Evolutionary conservation across 768 basidiomycete genomes (phyloP).

Genomic region (Panaeolus cyanescens): DNA sequence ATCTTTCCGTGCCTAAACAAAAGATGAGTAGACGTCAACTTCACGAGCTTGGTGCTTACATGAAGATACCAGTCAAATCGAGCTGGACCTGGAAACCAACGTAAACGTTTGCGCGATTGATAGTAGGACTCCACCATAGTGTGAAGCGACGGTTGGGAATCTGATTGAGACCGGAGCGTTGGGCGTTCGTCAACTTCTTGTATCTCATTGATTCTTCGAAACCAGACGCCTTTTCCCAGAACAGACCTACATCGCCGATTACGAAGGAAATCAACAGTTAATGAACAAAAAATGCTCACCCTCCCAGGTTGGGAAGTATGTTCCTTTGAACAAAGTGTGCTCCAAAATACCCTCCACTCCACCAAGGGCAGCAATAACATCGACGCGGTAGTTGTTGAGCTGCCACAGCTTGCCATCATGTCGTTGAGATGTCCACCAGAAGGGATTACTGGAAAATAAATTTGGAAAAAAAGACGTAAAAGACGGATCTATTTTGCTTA

Average conservation of each 20-base stretch:
- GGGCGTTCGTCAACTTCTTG: conserved; percentile 97
- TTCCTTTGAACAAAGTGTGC: conserved; percentile 97
- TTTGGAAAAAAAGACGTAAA: conserved; percentile 5
- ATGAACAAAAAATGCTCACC: conserved; percentile 41
- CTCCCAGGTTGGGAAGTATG: conserved; percentile 98
- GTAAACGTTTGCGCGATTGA: conserved; percentile 99
- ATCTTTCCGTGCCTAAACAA: conserved; percentile 89
- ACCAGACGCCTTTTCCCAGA: conserved; percentile 98
- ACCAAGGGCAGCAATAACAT: conserved; percentile 96
- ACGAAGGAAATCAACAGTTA: conserved; percentile 5
- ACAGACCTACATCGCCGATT: conserved; percentile 54
- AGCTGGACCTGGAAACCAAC: conserved; percentile 99
- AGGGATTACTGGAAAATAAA: conserved; percentile 78
- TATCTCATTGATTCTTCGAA: conserved; percentile 97
- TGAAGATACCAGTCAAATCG: conserved; percentile 96
- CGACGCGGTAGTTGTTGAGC: conserved; percentile 97
- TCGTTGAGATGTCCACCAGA: conserved; percentile 99
- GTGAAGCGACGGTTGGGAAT: conserved; percentile 99
- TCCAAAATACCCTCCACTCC: conserved; percentile 97
- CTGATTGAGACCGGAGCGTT: conserved; percentile 96
- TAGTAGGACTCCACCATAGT: conserved; percentile 98
- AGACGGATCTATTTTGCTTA: conserved; percentile 34
- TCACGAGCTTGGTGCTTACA: conserved; percentile 40
- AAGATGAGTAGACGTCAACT: background rate
- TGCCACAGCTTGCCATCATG: conserved; percentile 98